Conservation (phyloP, 139 green algal species). For the Ostreobium quekettii region DNA sequence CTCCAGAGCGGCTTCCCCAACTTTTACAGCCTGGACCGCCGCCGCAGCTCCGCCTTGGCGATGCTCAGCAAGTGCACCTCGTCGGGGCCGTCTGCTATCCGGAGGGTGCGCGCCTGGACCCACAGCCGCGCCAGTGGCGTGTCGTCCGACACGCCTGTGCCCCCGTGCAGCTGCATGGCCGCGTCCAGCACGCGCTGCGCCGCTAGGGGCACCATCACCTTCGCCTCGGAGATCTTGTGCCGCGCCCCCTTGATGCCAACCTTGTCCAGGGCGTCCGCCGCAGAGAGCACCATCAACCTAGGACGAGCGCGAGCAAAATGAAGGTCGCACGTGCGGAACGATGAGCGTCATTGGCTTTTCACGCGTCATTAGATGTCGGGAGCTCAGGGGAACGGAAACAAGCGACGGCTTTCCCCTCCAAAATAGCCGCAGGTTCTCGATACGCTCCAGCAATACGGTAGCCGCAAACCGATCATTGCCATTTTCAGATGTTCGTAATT, state of each 20-base stretch:
- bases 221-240: constrained; percentile 76
- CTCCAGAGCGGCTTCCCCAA: background rate
- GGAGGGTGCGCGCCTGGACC: constrained; percentile 74
- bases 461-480: too few species aligned
- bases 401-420: too few species aligned
- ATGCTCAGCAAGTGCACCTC: constrained; percentile 93
- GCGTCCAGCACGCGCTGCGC: constrained; percentile 69
- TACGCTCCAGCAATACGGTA: too few species aligned
- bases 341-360: too few species aligned
- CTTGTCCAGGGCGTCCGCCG: constrained; percentile 65
- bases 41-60: constrained; percentile 68
- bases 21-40: constrained; percentile 9
- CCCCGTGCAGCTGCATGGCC: constrained; percentile 72
- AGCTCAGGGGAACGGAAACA: too few species aligned
- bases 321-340: too few species aligned
- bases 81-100: constrained; percentile 93
- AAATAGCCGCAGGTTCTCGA: too few species aligned
- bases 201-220: constrained; percentile 72
- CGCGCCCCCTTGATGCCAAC: constrained; percentile 74
- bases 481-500: too few species aligned
- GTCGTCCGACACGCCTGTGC: constrained; percentile 51
- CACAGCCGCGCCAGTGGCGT: constrained; percentile 75
- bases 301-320: too few species aligned
- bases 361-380: too few species aligned
- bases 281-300: constrained; percentile 71